Conservation (phyloP, 2,329 filamentous ascomycete genomes). For the Beauveria sp. region DNA sequence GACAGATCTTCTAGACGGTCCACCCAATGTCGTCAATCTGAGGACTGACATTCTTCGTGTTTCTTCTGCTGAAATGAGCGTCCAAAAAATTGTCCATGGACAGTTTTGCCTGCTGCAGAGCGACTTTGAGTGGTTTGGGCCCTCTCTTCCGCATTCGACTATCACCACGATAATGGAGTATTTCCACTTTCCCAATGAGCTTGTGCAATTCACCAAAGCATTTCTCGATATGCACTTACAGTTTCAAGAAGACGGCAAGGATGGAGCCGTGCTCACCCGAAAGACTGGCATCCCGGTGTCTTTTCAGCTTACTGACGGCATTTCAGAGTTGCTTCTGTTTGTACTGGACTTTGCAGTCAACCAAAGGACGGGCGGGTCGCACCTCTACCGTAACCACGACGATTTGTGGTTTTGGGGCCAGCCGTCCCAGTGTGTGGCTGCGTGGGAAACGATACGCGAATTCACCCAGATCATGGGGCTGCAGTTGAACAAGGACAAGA, state of each 20-base stretch:
- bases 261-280: constrained; percentile 21
- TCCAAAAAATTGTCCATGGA: constrained; percentile 5
- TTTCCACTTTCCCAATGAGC: constrained; percentile 40
- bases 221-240: constrained; percentile 32
- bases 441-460: constrained; percentile 43
- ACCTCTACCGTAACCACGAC: constrained; percentile 53
- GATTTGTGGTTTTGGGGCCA: constrained; percentile 59
- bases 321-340: constrained; percentile 53
- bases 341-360: constrained; percentile 57
- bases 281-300: constrained; percentile 48
- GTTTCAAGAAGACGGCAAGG: constrained; percentile 6
- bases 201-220: not conserved
- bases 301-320: constrained; percentile 45
- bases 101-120: constrained; percentile 36
- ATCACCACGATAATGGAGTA: constrained; percentile 46
- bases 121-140: constrained; percentile 52
- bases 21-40: not conserved
- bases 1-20: not conserved
- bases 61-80: constrained; percentile 6
- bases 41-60: constrained; percentile 10
- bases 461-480: constrained; percentile 47
- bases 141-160: constrained; percentile 48
- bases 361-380: constrained; percentile 39
- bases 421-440: constrained; percentile 37
- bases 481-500: constrained; percentile 49